Percentiles rank a stretch among this genome's conserved stretches.
Conservation (phyloP, 2,329 filamentous ascomycete species). For the Cryphonectria radicalis region DNA sequence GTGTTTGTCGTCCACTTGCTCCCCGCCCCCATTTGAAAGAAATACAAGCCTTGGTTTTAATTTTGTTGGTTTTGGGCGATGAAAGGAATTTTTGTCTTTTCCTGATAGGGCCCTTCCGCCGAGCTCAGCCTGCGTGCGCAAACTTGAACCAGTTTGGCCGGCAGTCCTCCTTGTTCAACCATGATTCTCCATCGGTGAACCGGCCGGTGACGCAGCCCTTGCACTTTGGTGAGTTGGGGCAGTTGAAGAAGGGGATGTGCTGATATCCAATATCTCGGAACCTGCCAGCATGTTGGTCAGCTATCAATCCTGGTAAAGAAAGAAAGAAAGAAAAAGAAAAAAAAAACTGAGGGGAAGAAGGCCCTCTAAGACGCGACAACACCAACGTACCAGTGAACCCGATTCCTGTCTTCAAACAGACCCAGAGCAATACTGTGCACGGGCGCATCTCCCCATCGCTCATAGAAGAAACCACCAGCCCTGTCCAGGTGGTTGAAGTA, state of each 20-base stretch:
- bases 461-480: conserved; percentile 97
- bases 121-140: conserved; percentile 72
- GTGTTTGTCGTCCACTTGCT: not conserved
- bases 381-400: conserved; percentile 85
- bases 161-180: conserved; percentile 89
- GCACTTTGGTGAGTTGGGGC: conserved; percentile 94
- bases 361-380: not conserved
- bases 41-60: conserved; percentile 18
- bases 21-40: conserved; percentile 14
- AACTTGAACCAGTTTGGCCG: conserved; percentile 97
- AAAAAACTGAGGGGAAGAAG: too few relatives aligned
- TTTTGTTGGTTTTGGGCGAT: not conserved
- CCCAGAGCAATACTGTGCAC: conserved; percentile 94
- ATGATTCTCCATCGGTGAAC: conserved; percentile 86
- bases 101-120: conserved; percentile 15
- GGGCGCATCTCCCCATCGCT: conserved; percentile 96
- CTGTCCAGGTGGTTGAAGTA: conserved; percentile 96
- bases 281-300: conserved; percentile 55
- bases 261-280: conserved; percentile 99
- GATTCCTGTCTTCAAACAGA: conserved; percentile 86
- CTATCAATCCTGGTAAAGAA: not conserved
- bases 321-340: too few relatives aligned
- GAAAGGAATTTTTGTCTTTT: conserved; percentile 20
- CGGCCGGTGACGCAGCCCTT: conserved; percentile 83
- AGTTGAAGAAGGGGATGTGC: conserved; percentile 98